Conservation (phyloP, 768 basidiomycete species). For the Suillus placidus region DNA sequence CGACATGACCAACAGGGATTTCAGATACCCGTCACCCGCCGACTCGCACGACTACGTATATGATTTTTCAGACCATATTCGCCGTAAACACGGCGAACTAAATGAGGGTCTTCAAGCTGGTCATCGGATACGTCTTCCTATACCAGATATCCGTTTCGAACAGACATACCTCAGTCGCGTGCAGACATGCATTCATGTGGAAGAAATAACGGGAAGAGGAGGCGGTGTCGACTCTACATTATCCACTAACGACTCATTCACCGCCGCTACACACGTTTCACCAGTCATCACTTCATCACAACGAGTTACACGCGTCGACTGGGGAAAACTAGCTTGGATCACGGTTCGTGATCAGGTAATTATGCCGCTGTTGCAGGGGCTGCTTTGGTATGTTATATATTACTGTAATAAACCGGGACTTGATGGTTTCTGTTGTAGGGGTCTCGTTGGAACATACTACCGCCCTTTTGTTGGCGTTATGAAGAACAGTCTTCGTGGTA, state of each 20-base stretch:
- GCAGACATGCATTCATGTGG: constrained; percentile 51
- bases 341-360: constrained; percentile 71
- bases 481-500: constrained; percentile 20
- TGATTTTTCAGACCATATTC: constrained; percentile 23
- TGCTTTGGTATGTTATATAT: constrained; percentile 55
- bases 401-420: background rate
- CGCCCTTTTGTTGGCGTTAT: constrained; percentile 30
- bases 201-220: constrained; percentile 23
- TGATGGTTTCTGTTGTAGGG: constrained; percentile 24
- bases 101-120: constrained; percentile 15
- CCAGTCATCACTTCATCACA: constrained; percentile 35
- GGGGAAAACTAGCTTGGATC: constrained; percentile 62
- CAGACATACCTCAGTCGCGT: constrained; percentile 68
- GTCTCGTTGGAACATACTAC: constrained; percentile 35
- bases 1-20: constrained; percentile 24
- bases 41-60: constrained; percentile 23
- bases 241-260: constrained; percentile 21
- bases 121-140: constrained; percentile 49
- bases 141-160: constrained; percentile 80
- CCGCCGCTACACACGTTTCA: constrained; percentile 28
- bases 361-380: constrained; percentile 67
- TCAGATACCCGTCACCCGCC: constrained; percentile 12
- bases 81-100: constrained; percentile 16
- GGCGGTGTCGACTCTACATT: constrained; percentile 22
- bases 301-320: constrained; percentile 49